Evolutionary conservation across 495 filamentous ascomycete genomes (phyloP).

Genomic region (Aspergillus panamensis): DNA sequence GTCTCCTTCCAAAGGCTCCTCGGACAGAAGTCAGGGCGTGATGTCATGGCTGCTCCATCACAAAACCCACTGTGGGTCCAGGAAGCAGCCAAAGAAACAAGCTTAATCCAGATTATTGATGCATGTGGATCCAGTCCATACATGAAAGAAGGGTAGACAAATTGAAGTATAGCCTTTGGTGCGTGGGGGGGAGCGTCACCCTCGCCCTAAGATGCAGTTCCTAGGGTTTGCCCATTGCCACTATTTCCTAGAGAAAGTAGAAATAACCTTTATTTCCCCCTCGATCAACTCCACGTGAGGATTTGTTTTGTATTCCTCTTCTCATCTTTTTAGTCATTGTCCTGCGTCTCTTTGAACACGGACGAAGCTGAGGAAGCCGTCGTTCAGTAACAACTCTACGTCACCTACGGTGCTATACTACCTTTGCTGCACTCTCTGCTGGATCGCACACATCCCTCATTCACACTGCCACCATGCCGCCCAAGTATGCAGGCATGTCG

Average conservation of each 20-base stretch:
- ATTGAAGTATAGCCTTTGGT: neutral
- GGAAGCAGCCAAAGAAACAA: neutral
- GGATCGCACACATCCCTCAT: neutral
- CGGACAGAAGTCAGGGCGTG: neutral
- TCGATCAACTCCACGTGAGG: neutral
- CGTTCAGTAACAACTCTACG: neutral
- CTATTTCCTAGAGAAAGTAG: neutral
- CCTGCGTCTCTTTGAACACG: neutral
- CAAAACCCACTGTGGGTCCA: neutral
- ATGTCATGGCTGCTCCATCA: neutral
- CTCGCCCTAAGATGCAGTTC: too few species aligned
- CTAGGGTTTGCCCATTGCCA: too few species aligned
- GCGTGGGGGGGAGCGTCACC: too few species aligned
- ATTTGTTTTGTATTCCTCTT: neutral
- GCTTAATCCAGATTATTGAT: neutral
- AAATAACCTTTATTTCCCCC: neutral
- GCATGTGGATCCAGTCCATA: neutral
- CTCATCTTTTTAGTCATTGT: neutral
- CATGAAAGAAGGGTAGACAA: neutral
- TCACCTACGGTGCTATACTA: too few species aligned
- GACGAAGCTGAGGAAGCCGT: neutral
- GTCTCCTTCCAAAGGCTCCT: neutral
- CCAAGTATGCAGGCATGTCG: constrained; percentile 55
- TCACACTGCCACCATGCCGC: constrained; percentile 21
- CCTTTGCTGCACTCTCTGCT: neutral